phyloP scores from a whole-genome alignment of 2,329 filamentous ascomycete genomes.

The Aspergillus chevalieri region DNA sequence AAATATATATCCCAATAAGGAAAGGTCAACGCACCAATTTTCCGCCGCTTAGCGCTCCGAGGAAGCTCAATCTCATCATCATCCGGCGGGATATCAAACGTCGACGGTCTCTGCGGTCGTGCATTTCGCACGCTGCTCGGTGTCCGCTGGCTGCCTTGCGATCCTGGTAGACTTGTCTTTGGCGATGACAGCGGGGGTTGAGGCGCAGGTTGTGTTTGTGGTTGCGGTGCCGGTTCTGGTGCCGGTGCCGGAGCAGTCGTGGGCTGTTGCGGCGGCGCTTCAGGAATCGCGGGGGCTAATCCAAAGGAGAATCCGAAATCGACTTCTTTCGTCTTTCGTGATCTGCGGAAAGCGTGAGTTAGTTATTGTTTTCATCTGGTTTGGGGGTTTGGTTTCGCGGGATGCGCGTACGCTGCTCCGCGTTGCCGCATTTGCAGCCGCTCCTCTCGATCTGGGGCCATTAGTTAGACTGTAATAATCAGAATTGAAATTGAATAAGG shows the following conservation, averaged over 20 bases:
- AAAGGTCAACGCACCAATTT: slow-evolving; percentile 21
- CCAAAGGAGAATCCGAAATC: slow-evolving; percentile 48
- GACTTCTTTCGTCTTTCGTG: slow-evolving; percentile 42
- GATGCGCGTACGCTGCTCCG: slow-evolving; percentile 48
- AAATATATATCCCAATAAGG: background rate
- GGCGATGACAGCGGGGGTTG: slow-evolving; percentile 8
- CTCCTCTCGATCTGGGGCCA: slow-evolving; percentile 44
- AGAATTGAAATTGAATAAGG: slow-evolving; percentile 3
- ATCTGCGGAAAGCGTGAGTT: slow-evolving; percentile 24
- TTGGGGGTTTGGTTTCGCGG: slow-evolving; percentile 12
- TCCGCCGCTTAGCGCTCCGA: slow-evolving; percentile 28
- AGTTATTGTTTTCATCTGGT: slow-evolving; percentile 14
- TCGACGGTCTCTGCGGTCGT: slow-evolving; percentile 26
- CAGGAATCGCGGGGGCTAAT: slow-evolving; percentile 17
- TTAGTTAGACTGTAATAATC: slow-evolving; percentile 5
- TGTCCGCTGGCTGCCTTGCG: slow-evolving; percentile 15
- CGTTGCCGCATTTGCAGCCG: slow-evolving; percentile 53
- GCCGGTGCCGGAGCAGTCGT: slow-evolving; percentile 18
- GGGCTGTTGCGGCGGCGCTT: slow-evolving; percentile 16
- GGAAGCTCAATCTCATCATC: slow-evolving; percentile 23
- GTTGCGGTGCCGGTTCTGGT: slow-evolving; percentile 12
- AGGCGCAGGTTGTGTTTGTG: slow-evolving; percentile 10
- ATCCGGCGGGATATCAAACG: slow-evolving; percentile 28
- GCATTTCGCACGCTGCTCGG: slow-evolving; percentile 28
- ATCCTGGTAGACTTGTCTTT: slow-evolving; percentile 11